A percentile compares a stretch with the other conserved stretches of the same genome.
Conservation (phyloP, 192 early-diverging fungal genomes). For the Podila epigama region DNA sequence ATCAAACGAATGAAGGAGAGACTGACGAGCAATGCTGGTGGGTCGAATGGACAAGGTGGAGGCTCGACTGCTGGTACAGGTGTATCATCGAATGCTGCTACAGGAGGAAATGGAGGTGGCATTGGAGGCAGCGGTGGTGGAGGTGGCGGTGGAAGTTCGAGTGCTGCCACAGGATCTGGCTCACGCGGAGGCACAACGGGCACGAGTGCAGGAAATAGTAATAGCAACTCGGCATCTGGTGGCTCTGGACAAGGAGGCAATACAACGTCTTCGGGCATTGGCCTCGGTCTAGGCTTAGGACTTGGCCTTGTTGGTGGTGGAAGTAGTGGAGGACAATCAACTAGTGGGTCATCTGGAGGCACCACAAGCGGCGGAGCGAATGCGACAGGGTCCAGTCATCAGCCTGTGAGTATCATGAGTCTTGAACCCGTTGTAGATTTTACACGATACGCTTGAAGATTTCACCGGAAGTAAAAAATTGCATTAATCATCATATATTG, state of each 20-base stretch:
- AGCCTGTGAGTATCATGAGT: conserved; percentile 12
- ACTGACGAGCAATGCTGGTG: too few relatives aligned
- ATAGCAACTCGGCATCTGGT: neutral
- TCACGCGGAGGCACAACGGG: neutral
- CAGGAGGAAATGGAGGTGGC: neutral
- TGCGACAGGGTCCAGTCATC: conserved; percentile 2
- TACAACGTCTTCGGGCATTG: conserved; percentile 14
- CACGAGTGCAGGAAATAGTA: neutral
- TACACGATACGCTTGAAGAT: conserved; percentile 60
- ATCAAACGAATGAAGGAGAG: conserved; percentile 84
- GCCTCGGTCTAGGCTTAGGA: conserved; percentile 23
- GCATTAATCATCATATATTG: neutral
- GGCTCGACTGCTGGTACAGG: neutral
- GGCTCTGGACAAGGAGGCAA: neutral
- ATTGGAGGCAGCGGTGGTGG: neutral
- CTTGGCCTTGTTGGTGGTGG: conserved; percentile 21
- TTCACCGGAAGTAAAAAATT: neutral
- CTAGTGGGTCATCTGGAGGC: neutral
- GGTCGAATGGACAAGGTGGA: too few relatives aligned
- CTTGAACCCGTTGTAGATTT: conserved; percentile 61
- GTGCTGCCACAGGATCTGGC: conserved; percentile 8
- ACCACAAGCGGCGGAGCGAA: neutral
- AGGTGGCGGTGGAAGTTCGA: neutral
- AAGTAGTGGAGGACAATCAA: too few relatives aligned
- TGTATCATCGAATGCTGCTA: neutral